phyloP scores from a whole-genome alignment of 352 stramenopile species.

The Saprolegnia diclina region DNA sequence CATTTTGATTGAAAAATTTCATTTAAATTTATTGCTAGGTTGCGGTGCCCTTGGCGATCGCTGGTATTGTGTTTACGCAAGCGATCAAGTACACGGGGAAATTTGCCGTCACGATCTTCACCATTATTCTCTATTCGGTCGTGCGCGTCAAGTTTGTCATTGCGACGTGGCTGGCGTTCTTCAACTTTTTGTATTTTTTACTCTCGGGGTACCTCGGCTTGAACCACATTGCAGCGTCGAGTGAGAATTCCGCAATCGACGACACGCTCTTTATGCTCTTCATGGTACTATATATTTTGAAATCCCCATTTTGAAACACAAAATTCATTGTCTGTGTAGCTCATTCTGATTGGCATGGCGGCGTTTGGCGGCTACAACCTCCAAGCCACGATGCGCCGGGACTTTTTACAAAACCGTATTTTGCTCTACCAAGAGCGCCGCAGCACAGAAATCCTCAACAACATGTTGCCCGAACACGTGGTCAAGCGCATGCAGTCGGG shows the following conservation, averaged over 20 bases:
- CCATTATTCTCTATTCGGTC: conserved; percentile 72
- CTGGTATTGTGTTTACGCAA: conserved; percentile 71
- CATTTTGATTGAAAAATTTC: too few species aligned
- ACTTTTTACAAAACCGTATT: conserved; percentile 77
- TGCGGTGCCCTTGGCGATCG: conserved; percentile 45
- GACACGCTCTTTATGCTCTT: conserved; percentile 21
- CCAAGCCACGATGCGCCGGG: conserved; percentile 72
- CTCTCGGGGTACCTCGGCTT: conserved; percentile 46
- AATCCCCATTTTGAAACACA: too few species aligned
- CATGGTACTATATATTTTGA: conserved; percentile 9
- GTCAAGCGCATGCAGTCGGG: conserved; percentile 80
- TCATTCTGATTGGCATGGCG: conserved; percentile 68
- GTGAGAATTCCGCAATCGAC: conserved; percentile 16
- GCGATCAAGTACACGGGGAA: conserved; percentile 81
- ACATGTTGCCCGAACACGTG: conserved; percentile 80
- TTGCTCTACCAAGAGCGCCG: conserved; percentile 70
- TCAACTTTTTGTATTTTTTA: conserved; percentile 77
- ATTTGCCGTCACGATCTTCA: conserved; percentile 74
- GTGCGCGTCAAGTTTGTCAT: conserved; percentile 83
- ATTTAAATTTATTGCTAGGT: too few species aligned
- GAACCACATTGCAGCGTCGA: conserved; percentile 30
- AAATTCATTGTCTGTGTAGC: conserved; percentile 5
- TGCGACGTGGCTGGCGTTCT: conserved; percentile 60
- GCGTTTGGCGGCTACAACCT: conserved; percentile 75
- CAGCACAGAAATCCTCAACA: conserved; percentile 79